A percentile compares a stretch with the other conserved stretches of the same genome.
Conservation (phyloP, 1,284 basidiomycete species). For the Pseudozyma sp. region DNA sequence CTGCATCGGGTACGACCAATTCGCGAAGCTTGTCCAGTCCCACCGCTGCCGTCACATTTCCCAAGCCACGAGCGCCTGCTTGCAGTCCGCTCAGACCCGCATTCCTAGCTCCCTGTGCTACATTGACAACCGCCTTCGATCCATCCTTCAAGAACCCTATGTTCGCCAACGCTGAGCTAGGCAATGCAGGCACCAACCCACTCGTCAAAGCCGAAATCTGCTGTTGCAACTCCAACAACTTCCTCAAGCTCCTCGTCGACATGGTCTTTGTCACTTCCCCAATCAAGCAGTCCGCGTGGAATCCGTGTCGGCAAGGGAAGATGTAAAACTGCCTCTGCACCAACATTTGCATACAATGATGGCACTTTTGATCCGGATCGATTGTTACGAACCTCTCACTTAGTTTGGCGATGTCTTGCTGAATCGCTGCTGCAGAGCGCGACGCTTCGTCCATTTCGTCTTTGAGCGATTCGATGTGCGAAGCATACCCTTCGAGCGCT, state of each 20-base stretch:
- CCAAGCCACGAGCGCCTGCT: constrained; percentile 36
- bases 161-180: constrained; percentile 33
- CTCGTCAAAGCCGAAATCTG: constrained; percentile 44
- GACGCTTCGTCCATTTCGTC: constrained; percentile 97
- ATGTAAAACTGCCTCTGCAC: constrained; percentile 94
- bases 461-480: constrained; percentile 89
- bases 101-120: constrained; percentile 31
- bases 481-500: constrained; percentile 92
- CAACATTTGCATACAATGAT: constrained; percentile 80
- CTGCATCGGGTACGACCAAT: constrained; percentile 61
- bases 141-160: constrained; percentile 45
- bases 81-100: constrained; percentile 33
- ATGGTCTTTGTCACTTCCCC: constrained; percentile 63
- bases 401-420: constrained; percentile 86
- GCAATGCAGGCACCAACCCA: constrained; percentile 39
- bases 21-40: constrained; percentile 64
- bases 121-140: constrained; percentile 31
- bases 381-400: constrained; percentile 93
- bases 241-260: constrained; percentile 57
- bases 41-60: constrained; percentile 38
- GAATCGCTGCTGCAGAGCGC: constrained; percentile 89
- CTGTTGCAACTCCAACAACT: constrained; percentile 63
- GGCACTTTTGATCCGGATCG: constrained; percentile 87
- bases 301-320: constrained; percentile 95
- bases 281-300: constrained; percentile 69